These are phyloP conservation scores for Solanum pennellii DNA, from an alignment of 257 asterid species.

Conservation along the genomic window DNA sequence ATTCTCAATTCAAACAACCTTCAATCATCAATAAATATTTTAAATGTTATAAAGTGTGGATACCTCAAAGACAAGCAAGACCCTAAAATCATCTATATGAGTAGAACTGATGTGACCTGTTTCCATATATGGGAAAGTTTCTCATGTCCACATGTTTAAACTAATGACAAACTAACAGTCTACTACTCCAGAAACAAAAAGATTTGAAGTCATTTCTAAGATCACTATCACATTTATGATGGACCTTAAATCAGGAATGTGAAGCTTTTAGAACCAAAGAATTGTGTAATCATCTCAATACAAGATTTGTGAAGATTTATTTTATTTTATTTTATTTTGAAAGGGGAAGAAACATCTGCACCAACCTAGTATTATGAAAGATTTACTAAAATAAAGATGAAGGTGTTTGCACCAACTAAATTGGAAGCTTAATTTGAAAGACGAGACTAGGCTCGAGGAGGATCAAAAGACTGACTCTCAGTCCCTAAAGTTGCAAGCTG, in stretches of 20 bases:
- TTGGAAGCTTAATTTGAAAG: background rate
- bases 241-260: background rate
- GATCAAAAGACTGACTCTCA: background rate
- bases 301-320: background rate
- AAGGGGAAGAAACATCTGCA: background rate
- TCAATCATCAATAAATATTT: background rate
- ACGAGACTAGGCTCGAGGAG: background rate
- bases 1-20: background rate
- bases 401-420: background rate
- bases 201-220: background rate
- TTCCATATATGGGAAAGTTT: background rate
- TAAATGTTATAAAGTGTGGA: background rate
- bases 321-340: background rate
- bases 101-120: background rate
- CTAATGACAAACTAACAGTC: background rate
- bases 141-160: background rate
- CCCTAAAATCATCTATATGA: background rate
- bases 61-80: background rate
- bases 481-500: background rate
- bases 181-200: background rate
- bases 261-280: background rate
- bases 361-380: background rate
- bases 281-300: background rate
- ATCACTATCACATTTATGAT: background rate
- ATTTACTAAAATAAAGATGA: background rate